These are phyloP conservation scores for Penicillium hordei DNA, from an alignment of 2,329 filamentous ascomycete species.

Conservation along the genomic window DNA sequence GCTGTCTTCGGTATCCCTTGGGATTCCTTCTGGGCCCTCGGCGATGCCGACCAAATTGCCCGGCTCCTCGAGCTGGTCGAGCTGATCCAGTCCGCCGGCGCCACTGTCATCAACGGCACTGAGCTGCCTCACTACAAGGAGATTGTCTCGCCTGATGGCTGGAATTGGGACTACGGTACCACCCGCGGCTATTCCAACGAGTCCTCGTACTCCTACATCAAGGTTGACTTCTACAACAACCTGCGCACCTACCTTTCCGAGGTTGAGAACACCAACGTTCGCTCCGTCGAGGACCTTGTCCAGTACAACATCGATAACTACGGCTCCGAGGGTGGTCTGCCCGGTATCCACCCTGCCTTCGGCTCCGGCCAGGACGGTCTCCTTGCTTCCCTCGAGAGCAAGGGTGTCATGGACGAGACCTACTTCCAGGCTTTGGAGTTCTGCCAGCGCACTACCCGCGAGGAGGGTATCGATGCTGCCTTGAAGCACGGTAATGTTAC, in stretches of 20 bases:
- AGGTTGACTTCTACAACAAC: constrained; percentile 63
- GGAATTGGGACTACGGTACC: constrained; percentile 71
- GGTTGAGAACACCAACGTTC: constrained; percentile 61
- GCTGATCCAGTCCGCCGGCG: constrained; percentile 61
- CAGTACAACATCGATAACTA: constrained; percentile 63
- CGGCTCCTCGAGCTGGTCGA: constrained; percentile 54
- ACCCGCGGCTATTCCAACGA: constrained; percentile 66
- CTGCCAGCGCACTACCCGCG: constrained; percentile 56
- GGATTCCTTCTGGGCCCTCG: constrained; percentile 67
- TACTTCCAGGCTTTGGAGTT: constrained; percentile 68
- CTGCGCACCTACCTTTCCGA: constrained; percentile 63
- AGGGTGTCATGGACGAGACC: constrained; percentile 62
- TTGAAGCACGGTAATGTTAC: constrained; percentile 48
- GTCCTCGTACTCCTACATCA: constrained; percentile 71
- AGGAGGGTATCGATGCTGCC: constrained; percentile 69
- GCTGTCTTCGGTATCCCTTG: constrained; percentile 71
- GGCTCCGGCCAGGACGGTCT: constrained; percentile 71
- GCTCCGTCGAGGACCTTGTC: constrained; percentile 64
- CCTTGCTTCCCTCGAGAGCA: constrained; percentile 60
- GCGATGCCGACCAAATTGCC: constrained; percentile 55
- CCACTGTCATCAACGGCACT: constrained; percentile 67
- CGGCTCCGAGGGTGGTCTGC: constrained; percentile 65
- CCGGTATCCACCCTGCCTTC: constrained; percentile 63
- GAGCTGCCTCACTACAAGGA: constrained; percentile 64
- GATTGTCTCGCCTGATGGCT: constrained; percentile 65